Conservation (phyloP, 2,329 filamentous ascomycete genomes). For the Scytalidium lignicola region DNA sequence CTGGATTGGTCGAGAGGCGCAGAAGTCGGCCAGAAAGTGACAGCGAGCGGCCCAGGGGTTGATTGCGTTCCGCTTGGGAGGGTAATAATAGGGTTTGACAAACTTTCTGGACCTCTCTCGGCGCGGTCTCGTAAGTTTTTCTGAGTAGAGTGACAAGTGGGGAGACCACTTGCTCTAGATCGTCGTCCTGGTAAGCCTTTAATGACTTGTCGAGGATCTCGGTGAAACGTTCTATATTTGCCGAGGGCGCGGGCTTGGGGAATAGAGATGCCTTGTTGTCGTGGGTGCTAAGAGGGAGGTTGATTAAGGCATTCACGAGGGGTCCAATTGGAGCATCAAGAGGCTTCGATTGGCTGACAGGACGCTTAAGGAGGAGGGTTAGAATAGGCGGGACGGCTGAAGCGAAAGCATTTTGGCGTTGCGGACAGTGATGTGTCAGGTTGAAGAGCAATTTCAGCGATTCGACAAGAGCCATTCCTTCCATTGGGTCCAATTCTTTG, state of each 20-base stretch:
- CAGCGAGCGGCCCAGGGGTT: conserved; percentile 70
- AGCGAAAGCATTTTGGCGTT: conserved; percentile 57
- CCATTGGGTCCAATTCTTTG: conserved; percentile 50
- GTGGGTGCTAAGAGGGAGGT: conserved; percentile 62
- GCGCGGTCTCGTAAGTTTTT: conserved; percentile 64
- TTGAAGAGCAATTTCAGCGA: conserved; percentile 89
- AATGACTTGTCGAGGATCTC: conserved; percentile 65
- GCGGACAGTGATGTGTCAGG: conserved; percentile 68
- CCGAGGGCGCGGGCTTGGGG: conserved; percentile 54
- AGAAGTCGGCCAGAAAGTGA: conserved; percentile 74
- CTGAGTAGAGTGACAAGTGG: conserved; percentile 72
- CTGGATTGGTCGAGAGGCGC: conserved; percentile 68
- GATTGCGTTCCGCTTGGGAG: conserved; percentile 66
- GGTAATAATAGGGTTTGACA: conserved; percentile 70
- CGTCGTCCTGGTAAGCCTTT: conserved; percentile 54
- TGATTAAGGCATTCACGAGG: conserved; percentile 76
- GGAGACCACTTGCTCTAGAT: conserved; percentile 68
- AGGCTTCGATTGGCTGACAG: conserved; percentile 56
- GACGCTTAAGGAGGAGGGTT: conserved; percentile 57
- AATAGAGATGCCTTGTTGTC: conserved; percentile 49
- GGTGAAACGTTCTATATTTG: conserved; percentile 60
- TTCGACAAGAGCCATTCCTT: conserved; percentile 75
- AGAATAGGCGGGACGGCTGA: conserved; percentile 65
- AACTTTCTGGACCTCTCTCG: conserved; percentile 52
- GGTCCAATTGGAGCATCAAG: conserved; percentile 67